phyloP scores from a whole-genome alignment of 164 flowering plant species.

The Cinnamomum micranthum region DNA sequence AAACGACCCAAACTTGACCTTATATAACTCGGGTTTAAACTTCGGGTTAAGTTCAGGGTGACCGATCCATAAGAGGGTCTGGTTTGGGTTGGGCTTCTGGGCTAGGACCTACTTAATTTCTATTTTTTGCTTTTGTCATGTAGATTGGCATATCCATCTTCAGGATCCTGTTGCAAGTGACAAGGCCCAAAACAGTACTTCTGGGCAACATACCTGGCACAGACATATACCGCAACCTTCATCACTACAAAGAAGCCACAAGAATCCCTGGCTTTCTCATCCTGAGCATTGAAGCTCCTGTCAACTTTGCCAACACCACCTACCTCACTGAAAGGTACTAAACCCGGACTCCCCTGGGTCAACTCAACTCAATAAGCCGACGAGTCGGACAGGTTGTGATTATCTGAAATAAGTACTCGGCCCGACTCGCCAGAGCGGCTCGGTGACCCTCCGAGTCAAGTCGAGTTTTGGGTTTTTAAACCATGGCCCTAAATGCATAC shows the following conservation, averaged over 20 bases:
- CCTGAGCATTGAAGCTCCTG: slow-evolving; percentile 70
- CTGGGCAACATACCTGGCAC: slow-evolving; percentile 78
- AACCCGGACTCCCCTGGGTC: background rate
- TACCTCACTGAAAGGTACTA: slow-evolving; percentile 83
- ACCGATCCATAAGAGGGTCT: too few relatives aligned
- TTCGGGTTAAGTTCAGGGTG: too few relatives aligned
- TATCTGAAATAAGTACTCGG: slow-evolving; percentile 9
- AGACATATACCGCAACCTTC: slow-evolving; percentile 54
- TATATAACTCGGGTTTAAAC: too few relatives aligned
- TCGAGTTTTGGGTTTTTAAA: background rate
- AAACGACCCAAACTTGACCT: too few relatives aligned
- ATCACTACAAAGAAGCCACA: slow-evolving; percentile 68
- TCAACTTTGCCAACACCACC: slow-evolving; percentile 75
- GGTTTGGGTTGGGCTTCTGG: background rate
- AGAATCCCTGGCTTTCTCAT: slow-evolving; percentile 70
- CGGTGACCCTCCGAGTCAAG: background rate
- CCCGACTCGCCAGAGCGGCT: background rate
- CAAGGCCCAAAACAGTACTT: slow-evolving; percentile 68
- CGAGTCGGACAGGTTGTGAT: background rate
- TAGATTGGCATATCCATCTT: slow-evolving; percentile 82
- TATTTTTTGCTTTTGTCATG: slow-evolving; percentile 2
- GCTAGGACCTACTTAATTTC: too few relatives aligned
- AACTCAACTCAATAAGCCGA: too few relatives aligned
- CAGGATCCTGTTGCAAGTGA: slow-evolving; percentile 72
- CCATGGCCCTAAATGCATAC: background rate